Percentiles rank a stretch among this genome's conserved stretches.
Evolutionary conservation across 192 early-diverging fungal genomes (phyloP).

Genomic region (Coemansia sp.): DNA sequence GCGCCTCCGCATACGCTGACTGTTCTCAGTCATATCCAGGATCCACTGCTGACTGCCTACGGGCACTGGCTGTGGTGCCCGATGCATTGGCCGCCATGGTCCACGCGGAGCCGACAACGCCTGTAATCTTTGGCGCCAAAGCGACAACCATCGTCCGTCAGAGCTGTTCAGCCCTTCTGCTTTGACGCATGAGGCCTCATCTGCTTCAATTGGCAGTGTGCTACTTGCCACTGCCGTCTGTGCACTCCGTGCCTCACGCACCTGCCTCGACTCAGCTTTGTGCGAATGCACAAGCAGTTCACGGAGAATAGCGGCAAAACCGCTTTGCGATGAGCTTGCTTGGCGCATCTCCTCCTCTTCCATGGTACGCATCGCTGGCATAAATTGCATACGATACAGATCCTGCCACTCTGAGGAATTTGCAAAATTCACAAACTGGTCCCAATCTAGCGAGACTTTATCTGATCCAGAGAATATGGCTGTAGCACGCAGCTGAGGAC

Average conservation of each 20-base stretch:
- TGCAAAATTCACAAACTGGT: slow-evolving; percentile 15
- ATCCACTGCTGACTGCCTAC: slow-evolving; percentile 30
- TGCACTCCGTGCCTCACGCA: slow-evolving; percentile 24
- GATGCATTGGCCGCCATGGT: slow-evolving; percentile 19
- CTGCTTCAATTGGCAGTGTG: slow-evolving; percentile 32
- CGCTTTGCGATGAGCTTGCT: slow-evolving; percentile 15
- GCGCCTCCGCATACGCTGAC: slow-evolving; percentile 37
- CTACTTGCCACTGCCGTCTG: slow-evolving; percentile 31
- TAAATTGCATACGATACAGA: slow-evolving; percentile 30
- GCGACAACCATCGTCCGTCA: slow-evolving; percentile 21
- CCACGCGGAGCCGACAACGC: slow-evolving; percentile 30
- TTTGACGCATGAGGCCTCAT: slow-evolving; percentile 23
- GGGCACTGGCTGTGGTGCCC: background rate
- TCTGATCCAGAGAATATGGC: background rate
- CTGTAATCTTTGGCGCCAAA: slow-evolving; percentile 35
- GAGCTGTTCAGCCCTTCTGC: slow-evolving; percentile 6
- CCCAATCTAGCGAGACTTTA: slow-evolving; percentile 1
- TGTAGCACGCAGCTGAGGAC: slow-evolving; percentile 4
- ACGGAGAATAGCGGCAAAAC: slow-evolving; percentile 25
- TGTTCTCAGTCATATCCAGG: slow-evolving; percentile 40
- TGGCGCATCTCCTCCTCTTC: slow-evolving; percentile 41
- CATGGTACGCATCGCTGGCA: slow-evolving; percentile 40
- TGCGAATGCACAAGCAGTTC: slow-evolving; percentile 25
- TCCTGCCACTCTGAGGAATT: slow-evolving; percentile 32
- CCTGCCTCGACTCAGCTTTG: slow-evolving; percentile 14